Percentiles rank a stretch among this genome's conserved stretches.
These are phyloP conservation scores for Flaveria sonorensis DNA, from an alignment of 129 eudicot genomes.

Conservation along the genomic window DNA sequence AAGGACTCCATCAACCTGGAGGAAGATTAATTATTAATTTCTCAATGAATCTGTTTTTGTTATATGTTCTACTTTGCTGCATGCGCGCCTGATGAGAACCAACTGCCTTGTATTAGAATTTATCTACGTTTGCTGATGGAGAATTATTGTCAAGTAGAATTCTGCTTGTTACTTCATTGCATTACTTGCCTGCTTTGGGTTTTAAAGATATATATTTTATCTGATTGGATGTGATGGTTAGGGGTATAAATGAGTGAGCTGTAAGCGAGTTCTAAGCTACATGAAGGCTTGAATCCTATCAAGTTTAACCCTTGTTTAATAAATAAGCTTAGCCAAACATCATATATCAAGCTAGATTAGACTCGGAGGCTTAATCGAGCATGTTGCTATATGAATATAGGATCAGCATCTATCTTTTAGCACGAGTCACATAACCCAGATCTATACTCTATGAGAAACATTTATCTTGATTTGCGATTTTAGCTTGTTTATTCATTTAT, in stretches of 20 bases:
- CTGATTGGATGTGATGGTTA: not conserved
- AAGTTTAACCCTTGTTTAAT: no score
- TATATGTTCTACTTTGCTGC: constrained; percentile 5
- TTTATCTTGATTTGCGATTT: no score
- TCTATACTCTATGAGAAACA: no score
- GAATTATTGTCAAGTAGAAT: not conserved
- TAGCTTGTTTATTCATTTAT: no score
- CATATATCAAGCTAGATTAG: no score
- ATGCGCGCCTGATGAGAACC: not conserved
- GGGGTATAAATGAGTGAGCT: not conserved
- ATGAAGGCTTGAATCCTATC: no score
- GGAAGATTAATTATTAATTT: constrained; percentile 54
- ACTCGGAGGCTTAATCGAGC: no score
- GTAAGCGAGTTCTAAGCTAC: no score
- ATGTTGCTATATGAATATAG: no score
- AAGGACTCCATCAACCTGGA: constrained; percentile 94
- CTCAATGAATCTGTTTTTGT: not conserved
- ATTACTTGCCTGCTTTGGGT: not conserved
- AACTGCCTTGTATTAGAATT: not conserved
- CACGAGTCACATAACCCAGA: no score
- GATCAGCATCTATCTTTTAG: no score
- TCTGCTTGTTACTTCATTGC: not conserved
- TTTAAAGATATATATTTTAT: not conserved
- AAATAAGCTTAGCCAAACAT: no score
- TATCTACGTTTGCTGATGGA: not conserved